Conservation (phyloP, 306 rosid species). For the Quercus alba region DNA sequence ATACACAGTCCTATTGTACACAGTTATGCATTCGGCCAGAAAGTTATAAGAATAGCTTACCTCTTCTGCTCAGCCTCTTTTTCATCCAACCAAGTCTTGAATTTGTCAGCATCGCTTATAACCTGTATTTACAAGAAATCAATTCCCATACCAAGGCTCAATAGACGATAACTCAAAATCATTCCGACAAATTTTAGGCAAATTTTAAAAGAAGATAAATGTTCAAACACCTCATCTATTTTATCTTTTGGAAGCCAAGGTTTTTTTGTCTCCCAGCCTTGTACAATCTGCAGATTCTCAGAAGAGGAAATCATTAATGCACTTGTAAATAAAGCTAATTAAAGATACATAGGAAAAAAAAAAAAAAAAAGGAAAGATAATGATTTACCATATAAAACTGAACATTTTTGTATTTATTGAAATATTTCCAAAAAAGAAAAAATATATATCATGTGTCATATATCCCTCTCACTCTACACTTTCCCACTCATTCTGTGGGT, state of each 20-base stretch:
- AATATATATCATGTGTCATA: neutral
- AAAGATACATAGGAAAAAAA: constrained; percentile 7
- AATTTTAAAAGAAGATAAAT: neutral
- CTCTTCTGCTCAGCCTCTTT: constrained; percentile 81
- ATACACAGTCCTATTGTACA: neutral
- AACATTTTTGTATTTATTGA: neutral
- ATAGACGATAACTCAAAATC: neutral
- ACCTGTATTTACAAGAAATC: constrained; percentile 43
- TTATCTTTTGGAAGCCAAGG: constrained; percentile 78
- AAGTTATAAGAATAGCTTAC: constrained; percentile 43
- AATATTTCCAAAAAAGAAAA: neutral
- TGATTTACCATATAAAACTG: no score
- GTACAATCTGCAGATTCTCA: constrained; percentile 55
- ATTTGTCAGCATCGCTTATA: constrained; percentile 49
- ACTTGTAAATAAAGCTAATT: constrained; percentile 1
- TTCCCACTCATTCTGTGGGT: neutral
- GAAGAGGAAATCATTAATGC: constrained; percentile 18
- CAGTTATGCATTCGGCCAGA: neutral
- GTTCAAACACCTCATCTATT: constrained; percentile 63
- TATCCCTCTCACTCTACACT: neutral
- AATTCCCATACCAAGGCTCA: constrained; percentile 14
- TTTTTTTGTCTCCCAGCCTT: constrained; percentile 70
- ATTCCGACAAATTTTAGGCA: neutral
- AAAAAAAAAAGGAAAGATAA: neutral
- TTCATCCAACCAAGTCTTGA: constrained; percentile 76